Conservation (phyloP, 2,329 filamentous ascomycete species). For the Verticillium longisporum region DNA sequence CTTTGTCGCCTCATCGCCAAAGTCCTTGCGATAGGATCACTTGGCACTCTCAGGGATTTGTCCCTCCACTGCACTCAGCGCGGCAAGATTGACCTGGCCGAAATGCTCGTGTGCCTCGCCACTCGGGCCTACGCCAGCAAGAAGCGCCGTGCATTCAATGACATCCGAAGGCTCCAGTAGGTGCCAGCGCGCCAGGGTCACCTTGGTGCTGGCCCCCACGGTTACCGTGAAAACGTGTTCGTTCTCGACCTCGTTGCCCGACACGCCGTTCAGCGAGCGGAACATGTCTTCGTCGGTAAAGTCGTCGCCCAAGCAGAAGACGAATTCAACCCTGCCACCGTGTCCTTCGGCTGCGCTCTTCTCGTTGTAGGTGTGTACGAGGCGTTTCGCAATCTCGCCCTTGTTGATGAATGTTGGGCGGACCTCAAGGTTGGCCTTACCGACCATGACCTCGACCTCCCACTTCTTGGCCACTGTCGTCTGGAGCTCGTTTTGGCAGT, state of each 20-base stretch:
- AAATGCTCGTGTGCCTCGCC: constrained; percentile 31
- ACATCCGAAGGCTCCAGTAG: constrained; percentile 84
- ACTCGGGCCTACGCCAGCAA: constrained; percentile 39
- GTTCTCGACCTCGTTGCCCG: constrained; percentile 44
- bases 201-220: constrained; percentile 85
- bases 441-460: constrained; percentile 94
- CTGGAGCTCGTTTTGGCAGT: constrained; percentile 78
- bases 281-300: constrained; percentile 98
- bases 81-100: constrained; percentile 50
- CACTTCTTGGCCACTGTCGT: constrained; percentile 68
- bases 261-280: constrained; percentile 63
- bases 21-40: background rate
- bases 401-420: constrained; percentile 98
- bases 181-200: constrained; percentile 86
- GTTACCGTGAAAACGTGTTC: constrained; percentile 84
- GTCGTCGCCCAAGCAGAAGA: constrained; percentile 88
- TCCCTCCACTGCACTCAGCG: constrained; percentile 46
- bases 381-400: constrained; percentile 82
- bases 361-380: constrained; percentile 67
- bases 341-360: constrained; percentile 34
- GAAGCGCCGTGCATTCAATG: constrained; percentile 58
- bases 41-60: constrained; percentile 31
- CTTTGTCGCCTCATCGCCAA: background rate
- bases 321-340: constrained; percentile 65
- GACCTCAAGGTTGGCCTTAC: constrained; percentile 95